Base-by-base conservation (phyloP, 768 basidiomycete species). In the Termitomyces sp. region DNA sequence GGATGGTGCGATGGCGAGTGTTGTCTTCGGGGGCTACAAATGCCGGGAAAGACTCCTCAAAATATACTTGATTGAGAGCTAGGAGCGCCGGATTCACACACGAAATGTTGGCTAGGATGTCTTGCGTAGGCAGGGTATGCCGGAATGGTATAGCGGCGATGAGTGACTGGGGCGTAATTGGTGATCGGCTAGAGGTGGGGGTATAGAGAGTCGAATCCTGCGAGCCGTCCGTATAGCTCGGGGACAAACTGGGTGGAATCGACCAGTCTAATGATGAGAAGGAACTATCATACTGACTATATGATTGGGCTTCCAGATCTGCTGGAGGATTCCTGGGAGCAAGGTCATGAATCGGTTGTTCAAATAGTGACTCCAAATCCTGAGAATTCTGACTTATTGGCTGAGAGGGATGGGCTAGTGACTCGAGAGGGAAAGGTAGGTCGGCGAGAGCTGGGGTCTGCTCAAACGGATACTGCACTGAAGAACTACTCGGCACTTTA, bases 221-320 rank as follows among this genome's bases (percentile, higher is more conserved):
- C 11, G 59, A 54, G 36, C 36, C 55, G 22, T 60, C 59, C 36
- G 59, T 55, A 36, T 39, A 55, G 46, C 59, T 55, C 38, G 59
- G 59, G 9, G 59, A 60, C 28, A 60, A 16, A 18, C 20, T 33
- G n/a, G 59, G 54, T 0, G 54, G 54, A 20, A 2, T 15, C 2
- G 36, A 18, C 53, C 54, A 49, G 13, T 33, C n/a, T 7, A 32
- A 58, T 16, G 15, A 38, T 8, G 28, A 49, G 9, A 40, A 24
- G 36, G 11, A 38, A 16, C 16, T n/a, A 46, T 58, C 57, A 13
- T 48, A 33, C 12, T n/a, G 33, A n/a, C 24, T 28, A 20, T 42
- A 35, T 24, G 46, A 18, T 13, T 24, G 45, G 15, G 18, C 12
- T 15, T 16, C 22, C 32, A 8, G 35, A 49, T 39, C 20, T 58